Evolutionary conservation across 371 early-diverging fungal species (phyloP), one percentile per base, ranked within the genome.

Genomic region (Dinochytrium kinnereticum): DNA sequence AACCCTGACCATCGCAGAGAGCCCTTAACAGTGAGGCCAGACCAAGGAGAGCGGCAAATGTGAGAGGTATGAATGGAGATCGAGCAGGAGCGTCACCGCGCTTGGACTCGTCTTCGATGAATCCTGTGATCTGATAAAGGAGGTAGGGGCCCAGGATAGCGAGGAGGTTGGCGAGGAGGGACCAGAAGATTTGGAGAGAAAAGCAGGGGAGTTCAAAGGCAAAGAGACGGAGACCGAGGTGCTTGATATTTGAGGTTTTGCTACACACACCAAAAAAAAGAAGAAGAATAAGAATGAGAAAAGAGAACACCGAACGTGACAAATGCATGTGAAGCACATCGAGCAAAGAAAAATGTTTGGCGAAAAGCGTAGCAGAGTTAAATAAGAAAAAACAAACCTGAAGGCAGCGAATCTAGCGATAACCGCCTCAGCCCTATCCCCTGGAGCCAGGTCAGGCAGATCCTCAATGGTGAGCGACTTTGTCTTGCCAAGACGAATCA

Each of bases 401-500:
- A 26, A 72, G 10, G 1, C 21, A 15, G 49, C 26, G 44, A 59
- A 77, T n/a, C 31, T 39, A 2, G 51, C 59, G 28, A 77, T 71
- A 50, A 69, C 74, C 2, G 15, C 24, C 0, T 66, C 66, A 7
- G 77, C 77, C 33, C 67, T 64, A 24, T 80, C 79, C 19, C 36
- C n/a, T 2, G 68, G 51, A 7, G 21, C 2, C 28, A 81, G 66
- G n/a, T 75, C 69, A 1, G 79, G 78, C 24, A 81, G 73, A 53
- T 93, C 90, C 3, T 61, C 64, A 1, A 86, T 78, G 59, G 82
- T 88, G 17, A 93, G 80, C 0, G 87, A 83, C 2, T 85, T 84
- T 61, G 74, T 83, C 75, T 85, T 86, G 21, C 91, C 92, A 1
- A 70, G 68, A 1, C 77, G 51, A 66, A 77, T 70, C 7, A 77